A percentile compares a stretch with the other conserved stretches of the same genome.
Evolutionary conservation across 78 protist species (phyloP).

Genomic region (Salpingoeca rosetta): DNA sequence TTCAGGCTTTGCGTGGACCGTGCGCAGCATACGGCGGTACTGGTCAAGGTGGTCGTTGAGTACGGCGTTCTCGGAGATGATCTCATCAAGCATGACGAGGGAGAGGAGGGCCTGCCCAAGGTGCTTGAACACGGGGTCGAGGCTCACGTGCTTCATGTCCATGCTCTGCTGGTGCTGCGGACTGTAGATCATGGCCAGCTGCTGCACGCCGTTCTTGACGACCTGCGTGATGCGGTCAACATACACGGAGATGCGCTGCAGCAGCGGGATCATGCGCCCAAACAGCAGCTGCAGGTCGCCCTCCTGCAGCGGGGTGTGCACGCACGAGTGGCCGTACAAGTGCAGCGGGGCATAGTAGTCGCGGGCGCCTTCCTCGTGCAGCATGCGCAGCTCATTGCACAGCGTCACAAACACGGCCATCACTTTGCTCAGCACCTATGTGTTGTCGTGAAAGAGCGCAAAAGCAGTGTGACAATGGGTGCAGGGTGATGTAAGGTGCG

Average conservation of each 20-base stretch:
- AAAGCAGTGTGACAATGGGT: too few relatives aligned
- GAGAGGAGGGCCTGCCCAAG: slow-evolving; percentile 26
- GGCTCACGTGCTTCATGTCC: not conserved
- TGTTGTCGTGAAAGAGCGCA: too few relatives aligned
- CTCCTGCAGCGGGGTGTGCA: slow-evolving; percentile 18
- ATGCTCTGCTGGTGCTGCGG: not conserved
- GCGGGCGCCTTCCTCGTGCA: not conserved
- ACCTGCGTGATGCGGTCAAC: slow-evolving; percentile 37
- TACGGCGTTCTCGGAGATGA: slow-evolving; percentile 31
- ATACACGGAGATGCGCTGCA: slow-evolving; percentile 30
- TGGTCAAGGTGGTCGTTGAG: too few relatives aligned
- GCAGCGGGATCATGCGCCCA: slow-evolving; percentile 45
- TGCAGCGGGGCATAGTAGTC: not conserved
- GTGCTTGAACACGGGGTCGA: slow-evolving; percentile 13
- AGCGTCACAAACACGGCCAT: slow-evolving; percentile 30
- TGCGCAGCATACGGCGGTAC: too few relatives aligned
- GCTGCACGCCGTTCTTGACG: slow-evolving; percentile 38
- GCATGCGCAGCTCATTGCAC: slow-evolving; percentile 29
- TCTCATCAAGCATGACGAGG: slow-evolving; percentile 46
- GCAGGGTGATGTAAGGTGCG: too few relatives aligned
- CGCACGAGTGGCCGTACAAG: not conserved
- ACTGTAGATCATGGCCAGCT: slow-evolving; percentile 43
- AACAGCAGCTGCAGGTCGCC: slow-evolving; percentile 41
- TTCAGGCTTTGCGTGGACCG: too few relatives aligned
- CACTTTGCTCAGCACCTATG: slow-evolving; percentile 43